These are phyloP conservation scores for Tubosaeta brunneosetosa DNA, from an alignment of 768 basidiomycete genomes.

Conservation along the genomic window DNA sequence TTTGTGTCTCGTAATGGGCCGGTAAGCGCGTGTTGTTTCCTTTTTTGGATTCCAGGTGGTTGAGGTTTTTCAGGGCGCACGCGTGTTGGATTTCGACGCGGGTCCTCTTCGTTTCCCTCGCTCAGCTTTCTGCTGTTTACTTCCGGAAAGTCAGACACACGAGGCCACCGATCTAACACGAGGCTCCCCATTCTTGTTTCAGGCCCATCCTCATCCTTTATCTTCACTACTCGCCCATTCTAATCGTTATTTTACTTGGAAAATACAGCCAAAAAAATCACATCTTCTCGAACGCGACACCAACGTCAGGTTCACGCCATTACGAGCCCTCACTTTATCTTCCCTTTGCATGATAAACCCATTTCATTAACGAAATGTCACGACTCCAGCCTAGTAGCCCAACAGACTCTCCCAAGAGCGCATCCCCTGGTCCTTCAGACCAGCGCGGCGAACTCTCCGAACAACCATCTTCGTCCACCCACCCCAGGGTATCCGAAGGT, in stretches of 20 bases:
- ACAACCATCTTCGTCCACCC: slow-evolving; percentile 33
- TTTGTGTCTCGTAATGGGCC: slow-evolving; percentile 16
- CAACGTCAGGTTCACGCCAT: slow-evolving; percentile 21
- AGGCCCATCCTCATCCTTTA: slow-evolving; percentile 6
- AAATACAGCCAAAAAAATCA: slow-evolving; percentile 20
- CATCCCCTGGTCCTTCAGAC: slow-evolving; percentile 24
- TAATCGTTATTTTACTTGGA: slow-evolving; percentile 16
- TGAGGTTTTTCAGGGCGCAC: slow-evolving; percentile 32
- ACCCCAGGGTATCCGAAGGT: slow-evolving; percentile 34
- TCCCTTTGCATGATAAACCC: slow-evolving; percentile 25
- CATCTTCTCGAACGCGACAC: slow-evolving; percentile 31
- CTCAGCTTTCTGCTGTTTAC: slow-evolving; percentile 27
- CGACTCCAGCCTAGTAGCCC: slow-evolving; percentile 29
- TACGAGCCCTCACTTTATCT: slow-evolving; percentile 29
- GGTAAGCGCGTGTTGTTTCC: slow-evolving; percentile 30
- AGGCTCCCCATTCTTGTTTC: slow-evolving; percentile 36
- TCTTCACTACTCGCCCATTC: slow-evolving; percentile 23
- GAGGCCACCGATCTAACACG: slow-evolving; percentile 45
- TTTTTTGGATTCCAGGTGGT: slow-evolving; percentile 25
- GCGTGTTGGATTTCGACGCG: slow-evolving; percentile 23
- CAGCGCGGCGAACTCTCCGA: slow-evolving; percentile 29
- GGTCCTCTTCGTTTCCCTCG: slow-evolving; percentile 18
- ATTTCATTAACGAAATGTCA: slow-evolving; percentile 36
- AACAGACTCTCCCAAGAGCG: slow-evolving; percentile 30
- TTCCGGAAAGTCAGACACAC: slow-evolving; percentile 44